Conservation (phyloP, 2,329 filamentous ascomycete genomes). For the Tolypocladium nubicola region DNA sequence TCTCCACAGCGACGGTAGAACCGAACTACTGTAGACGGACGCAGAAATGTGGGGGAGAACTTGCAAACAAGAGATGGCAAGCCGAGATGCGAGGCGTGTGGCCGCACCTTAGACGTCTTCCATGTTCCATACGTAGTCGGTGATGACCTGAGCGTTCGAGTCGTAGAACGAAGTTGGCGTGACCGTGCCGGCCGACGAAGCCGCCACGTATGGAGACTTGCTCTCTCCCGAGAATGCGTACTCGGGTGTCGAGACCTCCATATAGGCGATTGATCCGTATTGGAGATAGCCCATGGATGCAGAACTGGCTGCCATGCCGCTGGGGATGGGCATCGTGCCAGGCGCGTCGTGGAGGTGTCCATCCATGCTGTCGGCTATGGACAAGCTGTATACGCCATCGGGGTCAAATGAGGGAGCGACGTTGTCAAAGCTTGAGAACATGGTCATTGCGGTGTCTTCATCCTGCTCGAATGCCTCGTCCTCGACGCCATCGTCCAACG, state of each 20-base stretch:
- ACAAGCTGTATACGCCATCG: background rate
- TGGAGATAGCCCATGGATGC: background rate
- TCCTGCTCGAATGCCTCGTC: conserved; percentile 8
- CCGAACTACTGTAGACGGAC: background rate
- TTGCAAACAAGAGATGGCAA: background rate
- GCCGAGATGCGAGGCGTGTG: background rate
- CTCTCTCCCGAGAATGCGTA: background rate
- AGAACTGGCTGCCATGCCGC: background rate
- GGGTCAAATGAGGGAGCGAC: background rate
- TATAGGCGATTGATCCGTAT: background rate
- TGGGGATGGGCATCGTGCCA: background rate
- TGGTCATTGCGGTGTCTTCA: background rate
- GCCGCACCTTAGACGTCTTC: background rate
- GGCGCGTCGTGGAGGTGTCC: background rate
- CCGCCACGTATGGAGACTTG: background rate
- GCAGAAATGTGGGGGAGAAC: background rate
- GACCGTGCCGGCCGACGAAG: background rate
- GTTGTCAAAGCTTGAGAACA: background rate
- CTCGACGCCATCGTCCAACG: conserved; percentile 16
- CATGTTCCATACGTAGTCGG: conserved; percentile 1
- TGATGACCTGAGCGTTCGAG: background rate
- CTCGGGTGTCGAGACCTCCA: background rate
- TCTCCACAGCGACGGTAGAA: background rate
- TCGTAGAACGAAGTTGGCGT: background rate
- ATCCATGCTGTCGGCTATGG: background rate